These are phyloP conservation scores for Musa troglodytarum DNA, from an alignment of 176 grass and related monocot genomes.

Conservation along the genomic window DNA sequence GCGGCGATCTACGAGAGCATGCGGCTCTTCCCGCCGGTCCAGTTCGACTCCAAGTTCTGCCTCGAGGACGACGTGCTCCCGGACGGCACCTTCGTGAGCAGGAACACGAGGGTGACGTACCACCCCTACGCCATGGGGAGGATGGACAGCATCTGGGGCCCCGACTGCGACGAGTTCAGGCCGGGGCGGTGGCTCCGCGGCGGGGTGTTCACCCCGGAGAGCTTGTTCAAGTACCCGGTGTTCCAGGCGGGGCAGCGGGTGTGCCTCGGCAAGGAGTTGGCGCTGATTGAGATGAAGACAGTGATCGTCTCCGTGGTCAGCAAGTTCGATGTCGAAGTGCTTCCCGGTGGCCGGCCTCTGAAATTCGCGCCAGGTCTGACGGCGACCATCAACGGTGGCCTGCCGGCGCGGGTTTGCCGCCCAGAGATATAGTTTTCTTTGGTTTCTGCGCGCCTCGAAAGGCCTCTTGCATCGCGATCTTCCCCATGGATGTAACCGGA, in stretches of 20 bases:
- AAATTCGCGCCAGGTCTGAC: neutral
- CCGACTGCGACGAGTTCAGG: conserved; percentile 31
- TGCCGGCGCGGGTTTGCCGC: neutral
- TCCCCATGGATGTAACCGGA: too few species aligned
- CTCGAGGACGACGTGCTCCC: conserved; percentile 38
- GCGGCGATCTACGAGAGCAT: conserved; percentile 56
- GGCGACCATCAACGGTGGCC: neutral
- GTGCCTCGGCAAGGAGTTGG: too few species aligned
- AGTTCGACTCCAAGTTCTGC: conserved; percentile 79
- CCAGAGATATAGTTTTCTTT: too few species aligned
- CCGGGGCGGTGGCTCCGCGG: conserved; percentile 23
- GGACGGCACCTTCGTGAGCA: conserved; percentile 43
- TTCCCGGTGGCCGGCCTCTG: neutral
- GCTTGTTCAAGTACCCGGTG: conserved; percentile 51
- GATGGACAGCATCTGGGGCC: conserved; percentile 35
- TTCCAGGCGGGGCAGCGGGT: conserved; percentile 36
- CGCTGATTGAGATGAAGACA: too few species aligned
- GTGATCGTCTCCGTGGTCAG: conserved; percentile 37
- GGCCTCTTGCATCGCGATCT: too few species aligned
- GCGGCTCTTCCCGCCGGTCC: conserved; percentile 60
- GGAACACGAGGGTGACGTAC: conserved; percentile 40
- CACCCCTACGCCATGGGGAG: conserved; percentile 67
- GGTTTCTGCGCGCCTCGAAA: too few species aligned
- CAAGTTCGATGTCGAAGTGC: conserved; percentile 42
- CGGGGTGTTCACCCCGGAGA: neutral